Conservation (phyloP, 2,329 filamentous ascomycete species). For the Colletotrichum theobromicola region DNA sequence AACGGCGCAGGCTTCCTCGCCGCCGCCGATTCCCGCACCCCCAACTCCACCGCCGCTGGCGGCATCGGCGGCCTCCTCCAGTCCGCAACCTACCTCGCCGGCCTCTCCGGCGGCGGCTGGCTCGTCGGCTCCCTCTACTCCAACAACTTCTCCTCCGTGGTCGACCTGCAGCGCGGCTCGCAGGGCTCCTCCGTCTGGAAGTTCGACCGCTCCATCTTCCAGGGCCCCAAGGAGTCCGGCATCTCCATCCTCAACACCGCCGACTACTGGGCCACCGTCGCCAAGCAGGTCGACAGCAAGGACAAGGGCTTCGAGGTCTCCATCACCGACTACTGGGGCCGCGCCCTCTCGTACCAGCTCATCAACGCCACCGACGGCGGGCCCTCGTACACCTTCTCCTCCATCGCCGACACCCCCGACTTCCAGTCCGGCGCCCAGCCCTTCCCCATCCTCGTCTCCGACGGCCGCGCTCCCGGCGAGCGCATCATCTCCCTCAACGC, state of each 20-base stretch:
- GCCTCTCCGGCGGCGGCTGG: conserved; percentile 85
- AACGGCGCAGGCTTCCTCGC: conserved; percentile 81
- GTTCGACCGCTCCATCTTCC: conserved; percentile 46
- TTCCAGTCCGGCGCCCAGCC: conserved; percentile 49
- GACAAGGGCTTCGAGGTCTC: conserved; percentile 58
- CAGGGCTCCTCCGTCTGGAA: conserved; percentile 42
- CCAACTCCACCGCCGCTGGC: conserved; percentile 62
- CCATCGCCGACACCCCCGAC: conserved; percentile 48
- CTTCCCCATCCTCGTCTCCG: conserved; percentile 55
- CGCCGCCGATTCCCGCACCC: conserved; percentile 78
- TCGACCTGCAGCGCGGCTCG: conserved; percentile 54
- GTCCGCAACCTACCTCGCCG: conserved; percentile 79
- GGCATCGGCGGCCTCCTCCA: conserved; percentile 84
- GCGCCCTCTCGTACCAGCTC: conserved; percentile 85
- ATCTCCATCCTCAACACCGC: conserved; percentile 32
- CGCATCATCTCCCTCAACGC: conserved; percentile 56
- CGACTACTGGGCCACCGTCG: conserved; percentile 41
- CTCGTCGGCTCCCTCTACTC: conserved; percentile 80
- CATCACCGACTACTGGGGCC: conserved; percentile 89
- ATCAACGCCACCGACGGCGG: conserved; percentile 79
- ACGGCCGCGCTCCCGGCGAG: conserved; percentile 50
- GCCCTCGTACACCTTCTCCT: conserved; percentile 81
- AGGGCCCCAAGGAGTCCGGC: conserved; percentile 40
- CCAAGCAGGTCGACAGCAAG: conserved; percentile 40
- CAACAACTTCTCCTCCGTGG: conserved; percentile 82